Evolutionary conservation across 352 stramenopile genomes (phyloP), one percentile per base, ranked within the genome.

Genomic region (Thraustochytrium striatum): DNA sequence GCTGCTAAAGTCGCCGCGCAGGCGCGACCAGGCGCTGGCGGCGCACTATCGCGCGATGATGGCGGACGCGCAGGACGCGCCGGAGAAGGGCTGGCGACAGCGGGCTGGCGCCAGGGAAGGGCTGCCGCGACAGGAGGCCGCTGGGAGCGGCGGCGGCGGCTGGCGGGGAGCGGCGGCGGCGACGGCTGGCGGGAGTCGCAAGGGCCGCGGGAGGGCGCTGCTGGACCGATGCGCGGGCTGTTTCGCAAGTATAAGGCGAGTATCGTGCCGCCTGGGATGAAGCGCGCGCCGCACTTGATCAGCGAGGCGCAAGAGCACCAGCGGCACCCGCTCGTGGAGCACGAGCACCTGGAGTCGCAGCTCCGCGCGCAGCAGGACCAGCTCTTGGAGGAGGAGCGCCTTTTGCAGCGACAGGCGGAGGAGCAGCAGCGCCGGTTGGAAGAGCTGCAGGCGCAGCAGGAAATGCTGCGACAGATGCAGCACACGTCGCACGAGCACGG

Each of bases 211-310:
- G 11, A 38, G 21, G 25, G 44, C 19, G n/a, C 5, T 19, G 8
- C 5, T 13, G 7, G 33, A 69, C 59, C 16, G 11, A 47, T 11
- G 7, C 62, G 21, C 47, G 0, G 62, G 47, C 35, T 75, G 43
- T 25, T 75, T 13, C 58, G 41, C 65, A 75, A 75, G 65, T 75
- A 75, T 32, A 75, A 72, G 65, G 65, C 52, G 19, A 75, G 52
- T 43, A 75, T 75, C 47, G 65, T 75, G 16, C 65, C 65, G 2
- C 44, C 41, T n/a, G 65, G 65, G 5, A 75, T 75, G 65, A 75
- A 75, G 25, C 65, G 65, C 21, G 41, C 65, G 30, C 65, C 65
- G 8, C 65, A 75, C 50, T 19, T 62, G 11, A 58, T 11, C 25
- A 43, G 68, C 8, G 25, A 61, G 5, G 65, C 41, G 21, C 65